Percentiles rank a stretch among this genome's conserved stretches.
Evolutionary conservation across 768 basidiomycete species (phyloP).

Genomic region (Pleurotus tuber-regium): DNA sequence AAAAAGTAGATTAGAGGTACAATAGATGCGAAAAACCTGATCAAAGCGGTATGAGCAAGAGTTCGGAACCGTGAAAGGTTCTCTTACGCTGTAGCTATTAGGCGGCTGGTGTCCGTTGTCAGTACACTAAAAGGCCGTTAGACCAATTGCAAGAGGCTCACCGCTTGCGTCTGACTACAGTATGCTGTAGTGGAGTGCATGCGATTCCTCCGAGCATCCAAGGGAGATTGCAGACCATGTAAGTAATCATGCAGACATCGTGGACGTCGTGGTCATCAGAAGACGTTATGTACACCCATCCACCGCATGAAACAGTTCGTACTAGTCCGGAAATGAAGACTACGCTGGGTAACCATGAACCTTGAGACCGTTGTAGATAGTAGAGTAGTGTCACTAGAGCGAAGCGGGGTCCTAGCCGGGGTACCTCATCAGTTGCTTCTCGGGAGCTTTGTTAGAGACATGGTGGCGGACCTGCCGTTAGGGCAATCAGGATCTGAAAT

Average conservation of each 20-base stretch:
- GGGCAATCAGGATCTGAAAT: constrained; percentile 85
- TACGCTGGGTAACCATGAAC: constrained; percentile 43
- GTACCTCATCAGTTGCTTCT: background rate
- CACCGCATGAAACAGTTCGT: constrained; percentile 80
- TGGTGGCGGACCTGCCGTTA: constrained; percentile 60
- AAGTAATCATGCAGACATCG: constrained; percentile 85
- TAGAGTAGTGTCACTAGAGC: constrained; percentile 64
- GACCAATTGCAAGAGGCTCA: constrained; percentile 25
- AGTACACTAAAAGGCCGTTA: constrained; percentile 11
- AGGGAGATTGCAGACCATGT: constrained; percentile 80
- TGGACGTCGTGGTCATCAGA: constrained; percentile 81
- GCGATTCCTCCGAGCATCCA: constrained; percentile 81
- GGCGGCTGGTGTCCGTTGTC: constrained; percentile 37
- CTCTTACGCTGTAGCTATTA: constrained; percentile 50
- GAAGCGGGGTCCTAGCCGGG: constrained; percentile 66
- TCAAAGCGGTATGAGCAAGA: background rate
- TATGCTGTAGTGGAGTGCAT: constrained; percentile 44
- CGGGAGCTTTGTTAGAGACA: background rate
- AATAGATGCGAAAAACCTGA: constrained; percentile 69
- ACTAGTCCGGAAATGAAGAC: constrained; percentile 63
- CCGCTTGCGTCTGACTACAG: constrained; percentile 50
- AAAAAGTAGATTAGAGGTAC: constrained; percentile 82
- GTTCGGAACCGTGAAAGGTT: background rate
- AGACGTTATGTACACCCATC: constrained; percentile 91
- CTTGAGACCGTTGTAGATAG: constrained; percentile 45